phyloP scores from a whole-genome alignment of 2,329 filamentous ascomycete species.

The Hawksworthiomyces lignivorus region DNA sequence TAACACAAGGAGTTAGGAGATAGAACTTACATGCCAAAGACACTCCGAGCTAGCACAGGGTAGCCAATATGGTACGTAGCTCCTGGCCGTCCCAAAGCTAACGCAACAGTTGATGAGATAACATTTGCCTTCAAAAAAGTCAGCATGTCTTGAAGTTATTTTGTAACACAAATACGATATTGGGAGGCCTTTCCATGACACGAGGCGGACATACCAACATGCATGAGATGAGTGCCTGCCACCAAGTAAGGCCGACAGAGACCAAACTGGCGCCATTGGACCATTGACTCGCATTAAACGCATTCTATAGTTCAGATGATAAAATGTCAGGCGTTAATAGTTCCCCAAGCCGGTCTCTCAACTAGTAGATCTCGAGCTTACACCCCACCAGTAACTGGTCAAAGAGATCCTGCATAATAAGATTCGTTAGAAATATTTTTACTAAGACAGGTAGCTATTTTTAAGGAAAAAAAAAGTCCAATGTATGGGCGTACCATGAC shows the following conservation, averaged over 20 bases:
- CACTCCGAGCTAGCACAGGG: conserved; percentile 10
- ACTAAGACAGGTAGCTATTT: too few relatives aligned
- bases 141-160: too few relatives aligned
- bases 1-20: too few relatives aligned
- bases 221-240: conserved; percentile 8
- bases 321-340: too few relatives aligned
- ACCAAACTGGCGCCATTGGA: conserved; percentile 9
- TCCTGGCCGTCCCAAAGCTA: conserved; percentile 7
- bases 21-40: conserved; percentile 11
- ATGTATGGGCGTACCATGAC: conserved; percentile 3
- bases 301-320: conserved; percentile 3
- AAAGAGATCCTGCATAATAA: conserved; percentile 6
- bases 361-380: too few relatives aligned
- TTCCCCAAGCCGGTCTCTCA: too few relatives aligned
- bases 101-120: conserved; percentile 3
- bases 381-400: conserved; percentile 12
- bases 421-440: not conserved
- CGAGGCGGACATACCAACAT: not conserved
- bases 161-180: too few relatives aligned
- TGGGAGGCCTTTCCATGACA: too few relatives aligned
- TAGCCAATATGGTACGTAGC: conserved; percentile 14
- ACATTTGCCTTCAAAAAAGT: conserved; percentile 2
- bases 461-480: too few relatives aligned
- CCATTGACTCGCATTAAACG: conserved; percentile 13
- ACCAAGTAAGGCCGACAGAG: conserved; percentile 12